A percentile compares a stretch with the other conserved stretches of the same genome.
Conservation (phyloP, 139 green algal genomes). For the Tetraselmis chui region DNA sequence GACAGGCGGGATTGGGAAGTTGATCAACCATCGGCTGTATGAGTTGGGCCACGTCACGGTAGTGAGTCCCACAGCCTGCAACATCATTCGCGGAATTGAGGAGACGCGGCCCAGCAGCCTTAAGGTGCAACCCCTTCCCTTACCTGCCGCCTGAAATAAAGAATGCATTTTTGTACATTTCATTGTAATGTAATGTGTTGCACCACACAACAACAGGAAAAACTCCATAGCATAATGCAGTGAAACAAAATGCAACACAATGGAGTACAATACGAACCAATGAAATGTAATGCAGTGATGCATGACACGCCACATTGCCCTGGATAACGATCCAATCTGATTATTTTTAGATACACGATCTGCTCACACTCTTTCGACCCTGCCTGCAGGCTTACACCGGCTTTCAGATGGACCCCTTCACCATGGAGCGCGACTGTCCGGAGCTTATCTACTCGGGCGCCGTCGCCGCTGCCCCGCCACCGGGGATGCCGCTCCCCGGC, state of each 20-base stretch:
- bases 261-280: too few species aligned
- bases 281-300: too few species aligned
- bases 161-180: too few species aligned
- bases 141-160: too few species aligned
- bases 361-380: too few species aligned
- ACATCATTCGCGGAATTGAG: conserved; percentile 5
- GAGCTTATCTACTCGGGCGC: background rate
- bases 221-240: too few species aligned
- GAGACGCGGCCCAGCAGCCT: conserved; percentile 1
- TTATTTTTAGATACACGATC: too few species aligned
- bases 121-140: background rate
- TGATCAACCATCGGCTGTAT: background rate
- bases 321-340: too few species aligned
- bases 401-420: conserved; percentile 6
- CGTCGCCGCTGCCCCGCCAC: background rate
- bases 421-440: conserved; percentile 4
- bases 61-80: conserved; percentile 2
- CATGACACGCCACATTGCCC: too few species aligned
- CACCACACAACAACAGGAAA: too few species aligned
- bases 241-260: too few species aligned
- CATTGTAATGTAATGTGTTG: too few species aligned
- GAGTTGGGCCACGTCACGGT: conserved; percentile 3
- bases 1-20: background rate
- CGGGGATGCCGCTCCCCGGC: background rate
- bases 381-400: background rate